A percentile compares a stretch with the other conserved stretches of the same genome.
Conservation (phyloP, 208 protist genomes). For the Vickermania spadyakhi region DNA sequence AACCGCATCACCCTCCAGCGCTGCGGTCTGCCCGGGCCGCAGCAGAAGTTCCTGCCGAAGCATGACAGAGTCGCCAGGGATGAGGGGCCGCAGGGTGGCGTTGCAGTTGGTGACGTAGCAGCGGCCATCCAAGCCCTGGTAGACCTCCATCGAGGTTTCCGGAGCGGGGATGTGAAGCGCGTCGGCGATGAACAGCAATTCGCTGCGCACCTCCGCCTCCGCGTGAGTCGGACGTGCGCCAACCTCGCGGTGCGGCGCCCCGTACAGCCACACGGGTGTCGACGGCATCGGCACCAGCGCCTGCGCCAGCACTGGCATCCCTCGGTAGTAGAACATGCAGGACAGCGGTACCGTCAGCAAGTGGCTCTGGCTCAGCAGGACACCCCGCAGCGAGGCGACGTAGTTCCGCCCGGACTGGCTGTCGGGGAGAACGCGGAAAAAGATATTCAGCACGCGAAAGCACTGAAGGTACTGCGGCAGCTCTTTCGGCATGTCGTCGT, state of each 20-base stretch:
- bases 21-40: conserved; percentile 10
- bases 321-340: conserved; percentile 76
- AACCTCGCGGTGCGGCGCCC: conserved; percentile 31
- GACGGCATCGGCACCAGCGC: conserved; percentile 70
- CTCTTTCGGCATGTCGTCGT: conserved; percentile 62
- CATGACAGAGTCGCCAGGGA: conserved; percentile 62
- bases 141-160: conserved; percentile 55
- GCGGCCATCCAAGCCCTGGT: conserved; percentile 68
- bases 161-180: conserved; percentile 64
- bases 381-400: conserved; percentile 62
- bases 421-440: conserved; percentile 81
- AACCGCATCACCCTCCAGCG: conserved; percentile 31
- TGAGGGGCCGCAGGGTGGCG: conserved; percentile 59
- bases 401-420: conserved; percentile 77
- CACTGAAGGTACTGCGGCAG: conserved; percentile 73
- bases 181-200: conserved; percentile 63
- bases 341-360: conserved; percentile 76
- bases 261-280: conserved; percentile 48
- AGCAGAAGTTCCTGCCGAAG: conserved; percentile 75
- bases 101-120: conserved; percentile 77
- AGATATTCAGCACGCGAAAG: conserved; percentile 77
- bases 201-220: conserved; percentile 47
- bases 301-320: conserved; percentile 83
- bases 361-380: conserved; percentile 54
- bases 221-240: conserved; percentile 18